These are phyloP conservation scores for Ilex asprella DNA, from an alignment of 257 asterid species.

Conservation along the genomic window DNA sequence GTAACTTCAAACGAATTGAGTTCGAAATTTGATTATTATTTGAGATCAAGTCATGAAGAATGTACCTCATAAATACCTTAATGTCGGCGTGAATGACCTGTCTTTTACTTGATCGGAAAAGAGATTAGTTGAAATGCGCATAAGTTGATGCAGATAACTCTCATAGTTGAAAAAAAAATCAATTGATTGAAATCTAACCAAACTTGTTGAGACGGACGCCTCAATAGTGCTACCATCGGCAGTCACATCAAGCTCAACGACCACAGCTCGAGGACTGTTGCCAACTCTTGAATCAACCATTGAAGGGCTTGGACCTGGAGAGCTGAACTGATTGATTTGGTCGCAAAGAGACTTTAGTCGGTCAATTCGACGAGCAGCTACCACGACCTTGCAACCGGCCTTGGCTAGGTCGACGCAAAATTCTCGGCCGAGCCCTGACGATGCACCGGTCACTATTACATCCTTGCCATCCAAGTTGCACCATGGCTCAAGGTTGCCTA, in stretches of 20 bases:
- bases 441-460: conserved; percentile 80
- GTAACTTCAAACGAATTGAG: no score
- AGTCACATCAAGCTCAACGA: conserved; percentile 53
- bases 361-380: conserved; percentile 57
- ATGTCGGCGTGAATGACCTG: no score
- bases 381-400: conserved; percentile 66
- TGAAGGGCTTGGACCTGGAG: conserved; percentile 3
- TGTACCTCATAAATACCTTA: no score
- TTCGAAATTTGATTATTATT: no score
- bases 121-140: no score
- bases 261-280: conserved; percentile 26
- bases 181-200: no score
- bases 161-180: no score
- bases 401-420: conserved; percentile 55
- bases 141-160: no score
- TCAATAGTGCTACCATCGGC: conserved; percentile 29
- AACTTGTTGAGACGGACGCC: conserved; percentile 19
- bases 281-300: not conserved
- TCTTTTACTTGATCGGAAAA: no score
- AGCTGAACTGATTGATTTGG: conserved; percentile 30
- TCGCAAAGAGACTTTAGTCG: conserved; percentile 23
- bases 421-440: conserved; percentile 72
- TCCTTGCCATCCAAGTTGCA: conserved; percentile 36
- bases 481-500: conserved; percentile 56
- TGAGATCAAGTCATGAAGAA: no score